Percentiles rank a stretch among this genome's conserved stretches.
Evolutionary conservation across 306 rosid genomes (phyloP).

Genomic region (Vicia sativa): DNA sequence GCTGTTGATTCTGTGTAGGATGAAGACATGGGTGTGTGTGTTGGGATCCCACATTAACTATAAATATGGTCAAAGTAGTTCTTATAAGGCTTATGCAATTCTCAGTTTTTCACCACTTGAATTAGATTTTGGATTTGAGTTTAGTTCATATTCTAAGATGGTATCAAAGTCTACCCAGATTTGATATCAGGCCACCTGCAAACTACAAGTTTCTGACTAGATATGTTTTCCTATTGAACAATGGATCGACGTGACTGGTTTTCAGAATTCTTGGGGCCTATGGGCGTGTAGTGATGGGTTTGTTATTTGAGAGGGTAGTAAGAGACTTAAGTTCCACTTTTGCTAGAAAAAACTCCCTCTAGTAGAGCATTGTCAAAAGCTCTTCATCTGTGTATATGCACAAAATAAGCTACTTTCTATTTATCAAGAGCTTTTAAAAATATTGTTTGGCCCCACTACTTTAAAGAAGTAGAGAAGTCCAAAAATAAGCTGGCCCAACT

Average conservation of each 20-base stretch:
- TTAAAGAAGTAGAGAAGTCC: no score
- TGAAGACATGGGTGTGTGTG: background rate
- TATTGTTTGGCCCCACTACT: no score
- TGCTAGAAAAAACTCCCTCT: no score
- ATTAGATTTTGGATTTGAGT: conserved; percentile 7
- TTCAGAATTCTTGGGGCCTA: conserved; percentile 15
- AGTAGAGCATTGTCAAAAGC: no score
- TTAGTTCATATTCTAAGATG: background rate
- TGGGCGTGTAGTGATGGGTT: background rate
- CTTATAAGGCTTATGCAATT: conserved; percentile 3
- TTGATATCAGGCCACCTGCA: background rate
- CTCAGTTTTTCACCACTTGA: background rate
- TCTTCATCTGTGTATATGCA: no score
- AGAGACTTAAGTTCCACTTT: background rate
- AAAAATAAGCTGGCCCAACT: background rate
- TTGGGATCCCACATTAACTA: conserved; percentile 4
- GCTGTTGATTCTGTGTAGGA: conserved; percentile 1
- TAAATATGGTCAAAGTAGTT: background rate
- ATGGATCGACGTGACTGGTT: background rate
- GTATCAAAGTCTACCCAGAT: background rate
- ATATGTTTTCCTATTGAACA: background rate
- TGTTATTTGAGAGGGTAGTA: background rate
- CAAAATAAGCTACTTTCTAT: no score
- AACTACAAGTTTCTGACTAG: background rate
- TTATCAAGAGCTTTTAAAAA: no score